These are phyloP conservation scores for Sugiyamaella chiloensis DNA, from an alignment of 805 yeast species.

Conservation along the genomic window DNA sequence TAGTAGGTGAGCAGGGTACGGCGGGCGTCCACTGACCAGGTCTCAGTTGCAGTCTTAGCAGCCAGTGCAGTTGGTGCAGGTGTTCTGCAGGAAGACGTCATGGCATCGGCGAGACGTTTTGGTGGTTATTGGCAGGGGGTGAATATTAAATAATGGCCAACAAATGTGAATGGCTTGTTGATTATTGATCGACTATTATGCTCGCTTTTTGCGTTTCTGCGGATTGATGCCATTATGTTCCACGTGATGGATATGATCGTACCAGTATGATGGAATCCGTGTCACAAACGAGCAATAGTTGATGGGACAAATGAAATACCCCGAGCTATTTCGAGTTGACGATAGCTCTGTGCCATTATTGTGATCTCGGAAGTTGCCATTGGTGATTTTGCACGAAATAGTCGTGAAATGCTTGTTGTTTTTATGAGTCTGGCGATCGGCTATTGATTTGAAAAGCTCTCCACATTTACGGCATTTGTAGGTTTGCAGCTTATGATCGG, in stretches of 20 bases:
- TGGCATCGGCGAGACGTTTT: no score
- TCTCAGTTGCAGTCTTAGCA: no score
- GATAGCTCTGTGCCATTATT: slow-evolving; percentile 19
- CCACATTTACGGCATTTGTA: slow-evolving; percentile 29
- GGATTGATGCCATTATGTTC: slow-evolving; percentile 28
- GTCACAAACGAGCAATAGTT: slow-evolving; percentile 28
- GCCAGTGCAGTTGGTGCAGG: no score
- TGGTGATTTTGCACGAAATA: slow-evolving; percentile 20
- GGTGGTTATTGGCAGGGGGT: no score
- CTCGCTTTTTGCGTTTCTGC: slow-evolving; percentile 22
- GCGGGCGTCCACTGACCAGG: no score
- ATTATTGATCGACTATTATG: no score
- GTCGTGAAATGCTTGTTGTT: slow-evolving; percentile 27
- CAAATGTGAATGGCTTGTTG: no score
- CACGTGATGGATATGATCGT: slow-evolving; percentile 26
- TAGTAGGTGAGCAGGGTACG: no score
- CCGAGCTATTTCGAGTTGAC: slow-evolving; percentile 22
- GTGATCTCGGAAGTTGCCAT: slow-evolving; percentile 24
- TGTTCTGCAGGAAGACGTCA: no score
- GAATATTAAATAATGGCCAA: no score
- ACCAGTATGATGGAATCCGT: slow-evolving; percentile 28
- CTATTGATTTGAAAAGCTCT: slow-evolving; percentile 25
- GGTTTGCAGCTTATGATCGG: slow-evolving; percentile 19
- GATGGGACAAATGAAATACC: slow-evolving; percentile 27
- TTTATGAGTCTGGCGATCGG: slow-evolving; percentile 30